phyloP scores from a whole-genome alignment of 495 filamentous ascomycete species.

The Aspergillus incahuasiensis region DNA sequence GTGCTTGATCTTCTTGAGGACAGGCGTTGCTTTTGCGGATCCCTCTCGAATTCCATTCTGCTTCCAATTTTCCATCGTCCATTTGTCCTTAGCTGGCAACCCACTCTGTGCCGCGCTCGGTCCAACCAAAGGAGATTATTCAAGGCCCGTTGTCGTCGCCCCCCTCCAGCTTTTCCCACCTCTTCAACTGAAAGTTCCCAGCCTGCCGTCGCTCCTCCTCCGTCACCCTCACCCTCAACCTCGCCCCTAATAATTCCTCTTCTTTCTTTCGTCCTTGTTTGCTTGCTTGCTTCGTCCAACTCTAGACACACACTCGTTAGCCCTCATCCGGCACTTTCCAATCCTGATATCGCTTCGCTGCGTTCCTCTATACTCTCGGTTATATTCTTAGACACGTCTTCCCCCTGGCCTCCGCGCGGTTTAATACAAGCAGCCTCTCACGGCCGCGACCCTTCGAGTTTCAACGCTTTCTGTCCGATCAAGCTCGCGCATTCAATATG shows the following conservation, averaged over 20 bases:
- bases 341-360: constrained; percentile 9
- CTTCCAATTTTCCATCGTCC: not conserved
- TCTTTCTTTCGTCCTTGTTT: constrained; percentile 10
- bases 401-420: constrained; percentile 46
- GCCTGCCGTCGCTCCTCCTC: not conserved
- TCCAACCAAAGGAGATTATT: constrained; percentile 11
- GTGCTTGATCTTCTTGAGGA: constrained; percentile 3
- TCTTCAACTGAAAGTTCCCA: not conserved
- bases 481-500: constrained; percentile 49
- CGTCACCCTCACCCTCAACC: not conserved
- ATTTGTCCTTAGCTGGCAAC: not conserved
- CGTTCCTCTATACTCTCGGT: constrained; percentile 8
- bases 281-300: constrained; percentile 26
- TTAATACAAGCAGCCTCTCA: constrained; percentile 43
- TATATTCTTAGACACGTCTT: constrained; percentile 20
- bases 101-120: constrained; percentile 13
- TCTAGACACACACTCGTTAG: constrained; percentile 32
- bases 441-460: constrained; percentile 50
- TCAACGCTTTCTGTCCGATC: constrained; percentile 45
- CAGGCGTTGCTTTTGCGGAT: constrained; percentile 9
- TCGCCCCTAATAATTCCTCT: not conserved
- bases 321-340: constrained; percentile 13
- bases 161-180: not conserved
- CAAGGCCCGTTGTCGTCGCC: not conserved
- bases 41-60: constrained; percentile 3